Percentiles rank a stretch among this genome's conserved stretches.
Conservation (phyloP, 1,284 basidiomycete species). For the Microbotryum saponariae region DNA sequence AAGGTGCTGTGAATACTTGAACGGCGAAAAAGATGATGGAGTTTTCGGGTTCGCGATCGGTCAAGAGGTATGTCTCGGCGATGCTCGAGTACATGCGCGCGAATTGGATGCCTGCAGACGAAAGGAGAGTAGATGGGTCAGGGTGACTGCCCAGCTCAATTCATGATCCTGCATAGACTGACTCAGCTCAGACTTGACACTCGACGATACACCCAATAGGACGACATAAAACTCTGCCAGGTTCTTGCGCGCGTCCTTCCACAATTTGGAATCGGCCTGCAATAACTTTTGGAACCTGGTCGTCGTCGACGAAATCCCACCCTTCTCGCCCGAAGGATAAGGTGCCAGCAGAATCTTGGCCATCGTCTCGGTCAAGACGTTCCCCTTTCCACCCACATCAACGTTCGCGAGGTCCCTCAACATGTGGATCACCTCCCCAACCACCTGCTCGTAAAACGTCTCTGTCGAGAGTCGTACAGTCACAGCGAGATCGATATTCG, state of each 20-base stretch:
- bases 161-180: constrained; percentile 33
- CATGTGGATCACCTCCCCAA: constrained; percentile 75
- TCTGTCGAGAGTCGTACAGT: constrained; percentile 82
- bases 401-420: constrained; percentile 70
- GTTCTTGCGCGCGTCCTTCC: constrained; percentile 72
- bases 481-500: constrained; percentile 84
- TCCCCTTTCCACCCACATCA: constrained; percentile 44
- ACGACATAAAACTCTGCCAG: constrained; percentile 76
- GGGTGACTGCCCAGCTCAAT: neutral
- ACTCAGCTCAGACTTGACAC: constrained; percentile 72
- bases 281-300: constrained; percentile 64
- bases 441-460: constrained; percentile 80
- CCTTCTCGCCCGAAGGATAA: constrained; percentile 47
- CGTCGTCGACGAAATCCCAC: constrained; percentile 1
- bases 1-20: constrained; percentile 81
- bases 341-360: constrained; percentile 61
- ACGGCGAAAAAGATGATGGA: constrained; percentile 86
- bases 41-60: constrained; percentile 84
- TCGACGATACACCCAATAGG: constrained; percentile 61
- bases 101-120: constrained; percentile 62
- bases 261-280: constrained; percentile 67
- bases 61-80: constrained; percentile 79
- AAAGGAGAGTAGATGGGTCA: neutral
- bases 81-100: constrained; percentile 76
- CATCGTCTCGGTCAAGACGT: constrained; percentile 64